Base-by-base conservation (phyloP, 805 yeast genomes). In the Priceomyces castillae region DNA sequence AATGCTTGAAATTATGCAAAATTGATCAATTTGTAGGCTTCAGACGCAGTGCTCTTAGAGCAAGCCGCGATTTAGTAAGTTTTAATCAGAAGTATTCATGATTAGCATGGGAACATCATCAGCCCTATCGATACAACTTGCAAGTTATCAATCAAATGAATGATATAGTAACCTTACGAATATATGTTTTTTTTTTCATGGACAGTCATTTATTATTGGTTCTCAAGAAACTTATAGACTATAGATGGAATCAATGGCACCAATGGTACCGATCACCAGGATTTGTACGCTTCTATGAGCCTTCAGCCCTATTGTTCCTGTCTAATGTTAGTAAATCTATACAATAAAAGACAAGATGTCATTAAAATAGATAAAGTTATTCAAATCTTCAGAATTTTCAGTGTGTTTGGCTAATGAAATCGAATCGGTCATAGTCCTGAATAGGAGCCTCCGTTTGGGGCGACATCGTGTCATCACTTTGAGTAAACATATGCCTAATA, bases 341-440 rank as follows among this genome's bases (percentile, higher is more conserved):
- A 9, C 31, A 11, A 6, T 11, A 28, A 28, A 4, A n/a, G 10
- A 28, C 9, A n/a, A 12, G 31, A 28, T 28, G 15, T 28, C n/a
- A 28, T 28, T 5, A 28, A 12, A 4, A n/a, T 28, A 28, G 31
- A 11, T 28, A 28, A 28, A 28, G 31, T 9, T 28, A 28, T 28
- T 28, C 31, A 28, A 34, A 39, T 30, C 37, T 37, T 80, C 84
- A 80, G 84, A 79, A 77, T 77, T 78, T 78, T 77, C 84, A 78
- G 79, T 76, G 80, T 76, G 73, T 69, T 78, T 79, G 82, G 82
- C 81, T 34, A 34, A 54, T 56, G 54, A 61, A 55, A 77, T 80
- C 85, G 85, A 80, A 70, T 81, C 85, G 81, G 76, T 79, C 84
- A 80, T 77, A 56, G 75, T 74, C 76, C 76, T 71, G 76, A 71